Evolutionary conservation across 2,329 filamentous ascomycete genomes (phyloP).

Genomic region (Neopestalotiopsis sp.): DNA sequence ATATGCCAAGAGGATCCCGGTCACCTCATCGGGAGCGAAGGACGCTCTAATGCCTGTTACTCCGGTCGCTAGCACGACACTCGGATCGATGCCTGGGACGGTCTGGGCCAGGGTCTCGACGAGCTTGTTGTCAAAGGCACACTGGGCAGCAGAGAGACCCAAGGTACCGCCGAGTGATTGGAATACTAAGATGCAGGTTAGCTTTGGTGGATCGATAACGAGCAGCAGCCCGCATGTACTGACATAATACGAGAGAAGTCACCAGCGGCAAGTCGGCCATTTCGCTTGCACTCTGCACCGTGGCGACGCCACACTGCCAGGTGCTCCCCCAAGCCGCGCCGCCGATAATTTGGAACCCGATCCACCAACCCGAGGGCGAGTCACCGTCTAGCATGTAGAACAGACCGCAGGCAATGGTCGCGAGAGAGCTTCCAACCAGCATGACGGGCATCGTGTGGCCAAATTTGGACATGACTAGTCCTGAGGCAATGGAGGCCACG

Average conservation of each 20-base stretch:
- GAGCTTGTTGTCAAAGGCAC: conserved; percentile 41
- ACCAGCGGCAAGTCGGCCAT: conserved; percentile 41
- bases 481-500: conserved; percentile 34
- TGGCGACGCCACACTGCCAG: conserved; percentile 44
- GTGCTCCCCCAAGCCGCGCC: conserved; percentile 29
- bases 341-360: conserved; percentile 26
- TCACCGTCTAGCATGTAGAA: conserved; percentile 35
- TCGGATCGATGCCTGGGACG: conserved; percentile 39
- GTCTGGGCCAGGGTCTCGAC: conserved; percentile 25
- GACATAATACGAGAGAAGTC: conserved; percentile 21
- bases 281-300: conserved; percentile 37
- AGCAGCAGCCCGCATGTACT: neutral
- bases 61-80: conserved; percentile 41
- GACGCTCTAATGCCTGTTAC: conserved; percentile 56
- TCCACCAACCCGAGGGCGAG: conserved; percentile 41
- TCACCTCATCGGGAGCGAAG: conserved; percentile 52
- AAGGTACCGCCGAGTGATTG: conserved; percentile 49
- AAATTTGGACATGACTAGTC: conserved; percentile 33
- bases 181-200: conserved; percentile 28
- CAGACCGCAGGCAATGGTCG: conserved; percentile 37
- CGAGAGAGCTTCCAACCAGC: conserved; percentile 40
- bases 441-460: conserved; percentile 39
- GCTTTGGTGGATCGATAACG: conserved; percentile 2
- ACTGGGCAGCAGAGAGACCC: conserved; percentile 45
- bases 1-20: conserved; percentile 61